Conservation (phyloP, 306 rosid species). For the Adenanthera pavonina region DNA sequence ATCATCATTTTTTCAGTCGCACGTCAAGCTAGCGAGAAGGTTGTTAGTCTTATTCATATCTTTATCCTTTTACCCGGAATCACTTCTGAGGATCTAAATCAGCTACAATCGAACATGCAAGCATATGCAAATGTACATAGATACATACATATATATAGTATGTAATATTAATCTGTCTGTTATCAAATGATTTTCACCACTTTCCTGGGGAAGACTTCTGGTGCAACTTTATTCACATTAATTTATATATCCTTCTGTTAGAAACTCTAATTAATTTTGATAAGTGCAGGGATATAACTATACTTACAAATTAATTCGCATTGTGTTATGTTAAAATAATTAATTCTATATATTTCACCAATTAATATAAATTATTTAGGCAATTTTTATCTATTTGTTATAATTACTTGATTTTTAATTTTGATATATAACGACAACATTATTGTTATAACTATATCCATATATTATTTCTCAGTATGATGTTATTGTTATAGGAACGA, state of each 20-base stretch:
- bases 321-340: neutral
- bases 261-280: constrained; percentile 19
- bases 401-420: neutral
- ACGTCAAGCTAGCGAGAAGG: constrained; percentile 49
- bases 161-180: constrained; percentile 44
- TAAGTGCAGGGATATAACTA: neutral
- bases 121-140: neutral
- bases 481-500: constrained; percentile 9
- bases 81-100: constrained; percentile 32
- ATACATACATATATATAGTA: constrained; percentile 32
- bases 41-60: constrained; percentile 50
- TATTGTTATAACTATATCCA: neutral
- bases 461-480: neutral
- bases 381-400: neutral
- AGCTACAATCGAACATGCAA: constrained; percentile 19
- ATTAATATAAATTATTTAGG: too few species aligned
- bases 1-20: constrained; percentile 32
- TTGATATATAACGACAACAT: too few species aligned
- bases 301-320: neutral
- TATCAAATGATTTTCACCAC: constrained; percentile 46
- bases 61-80: constrained; percentile 41
- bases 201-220: constrained; percentile 22
- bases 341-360: neutral
- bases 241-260: neutral
- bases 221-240: constrained; percentile 26